Evolutionary conservation across 2,329 filamentous ascomycete genomes (phyloP).

Genomic region (Alternaria infectoria): DNA sequence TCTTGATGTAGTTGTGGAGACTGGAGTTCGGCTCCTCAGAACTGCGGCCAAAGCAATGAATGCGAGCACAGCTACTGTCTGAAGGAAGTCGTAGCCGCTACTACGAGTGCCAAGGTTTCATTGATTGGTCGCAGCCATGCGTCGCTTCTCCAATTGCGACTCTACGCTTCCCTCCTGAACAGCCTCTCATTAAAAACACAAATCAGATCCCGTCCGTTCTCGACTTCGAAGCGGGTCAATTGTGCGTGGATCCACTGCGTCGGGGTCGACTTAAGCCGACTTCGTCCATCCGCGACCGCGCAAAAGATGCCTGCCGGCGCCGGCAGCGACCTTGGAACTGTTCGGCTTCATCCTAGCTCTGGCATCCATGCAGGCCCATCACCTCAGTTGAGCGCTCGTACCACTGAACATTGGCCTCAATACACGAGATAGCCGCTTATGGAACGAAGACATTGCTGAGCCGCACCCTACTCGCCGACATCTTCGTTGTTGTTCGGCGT

Average conservation of each 20-base stretch:
- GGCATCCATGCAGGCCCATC: not conserved
- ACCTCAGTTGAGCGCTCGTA: not conserved
- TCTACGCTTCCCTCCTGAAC: not conserved
- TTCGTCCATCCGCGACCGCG: not conserved
- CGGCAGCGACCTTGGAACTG: not conserved
- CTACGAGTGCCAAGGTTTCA: constrained; percentile 1
- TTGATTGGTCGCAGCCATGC: not conserved
- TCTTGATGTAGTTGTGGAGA: not conserved
- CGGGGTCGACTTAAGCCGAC: constrained; percentile 1
- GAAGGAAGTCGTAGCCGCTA: not conserved
- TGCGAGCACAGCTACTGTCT: not conserved
- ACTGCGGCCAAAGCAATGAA: constrained; percentile 2
- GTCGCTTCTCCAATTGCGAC: not conserved
- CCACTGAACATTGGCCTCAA: not conserved
- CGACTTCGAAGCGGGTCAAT: not conserved
- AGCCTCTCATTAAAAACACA: constrained; percentile 1
- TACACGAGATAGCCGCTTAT: not conserved
- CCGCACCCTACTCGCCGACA: not conserved
- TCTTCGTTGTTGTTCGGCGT: not conserved
- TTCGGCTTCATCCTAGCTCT: not conserved
- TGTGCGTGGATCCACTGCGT: not conserved
- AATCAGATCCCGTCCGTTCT: not conserved
- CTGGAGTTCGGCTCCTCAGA: not conserved
- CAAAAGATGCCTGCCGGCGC: not conserved
- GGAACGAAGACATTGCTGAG: not conserved